phyloP scores from a whole-genome alignment of 371 early-diverging fungal species.

The Zancudomyces culisetae region DNA sequence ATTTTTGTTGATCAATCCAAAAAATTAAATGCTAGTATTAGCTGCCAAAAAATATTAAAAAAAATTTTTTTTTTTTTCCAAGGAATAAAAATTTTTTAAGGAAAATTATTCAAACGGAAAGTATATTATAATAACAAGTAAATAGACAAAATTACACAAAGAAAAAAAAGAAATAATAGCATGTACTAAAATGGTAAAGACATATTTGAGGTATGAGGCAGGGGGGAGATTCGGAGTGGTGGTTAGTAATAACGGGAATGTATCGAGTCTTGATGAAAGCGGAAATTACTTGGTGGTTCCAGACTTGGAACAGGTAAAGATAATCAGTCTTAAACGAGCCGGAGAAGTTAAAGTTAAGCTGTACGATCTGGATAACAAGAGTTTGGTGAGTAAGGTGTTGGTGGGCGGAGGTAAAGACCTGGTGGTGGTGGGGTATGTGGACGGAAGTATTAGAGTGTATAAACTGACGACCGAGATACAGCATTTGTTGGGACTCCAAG shows the following conservation, averaged over 20 bases:
- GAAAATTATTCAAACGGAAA: too few relatives aligned
- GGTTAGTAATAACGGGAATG: conserved; percentile 41
- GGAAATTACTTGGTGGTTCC: conserved; percentile 58
- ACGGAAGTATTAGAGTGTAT: conserved; percentile 19
- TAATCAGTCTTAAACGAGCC: conserved; percentile 78
- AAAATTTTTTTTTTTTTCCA: too few relatives aligned
- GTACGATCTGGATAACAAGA: conserved; percentile 51
- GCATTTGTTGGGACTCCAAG: conserved; percentile 27
- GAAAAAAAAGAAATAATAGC: not conserved
- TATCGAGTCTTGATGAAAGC: conserved; percentile 40
- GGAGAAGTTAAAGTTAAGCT: conserved; percentile 49
- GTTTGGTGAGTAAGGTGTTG: conserved; percentile 60
- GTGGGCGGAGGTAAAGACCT: conserved; percentile 37
- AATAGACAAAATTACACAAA: too few relatives aligned
- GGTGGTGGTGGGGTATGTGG: conserved; percentile 62
- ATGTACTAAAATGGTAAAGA: conserved; percentile 15
- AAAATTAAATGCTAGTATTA: too few relatives aligned
- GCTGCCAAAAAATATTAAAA: too few relatives aligned
- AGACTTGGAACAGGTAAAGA: conserved; percentile 57
- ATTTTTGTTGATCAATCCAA: too few relatives aligned
- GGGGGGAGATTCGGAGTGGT: conserved; percentile 68
- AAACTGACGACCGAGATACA: not conserved
- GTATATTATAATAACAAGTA: too few relatives aligned
- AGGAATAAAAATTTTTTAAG: too few relatives aligned
- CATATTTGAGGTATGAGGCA: conserved; percentile 69